A percentile compares a stretch with the other conserved stretches of the same genome.
Conservation (phyloP, 2,329 filamentous ascomycete genomes). For the Venturia oleaginea region DNA sequence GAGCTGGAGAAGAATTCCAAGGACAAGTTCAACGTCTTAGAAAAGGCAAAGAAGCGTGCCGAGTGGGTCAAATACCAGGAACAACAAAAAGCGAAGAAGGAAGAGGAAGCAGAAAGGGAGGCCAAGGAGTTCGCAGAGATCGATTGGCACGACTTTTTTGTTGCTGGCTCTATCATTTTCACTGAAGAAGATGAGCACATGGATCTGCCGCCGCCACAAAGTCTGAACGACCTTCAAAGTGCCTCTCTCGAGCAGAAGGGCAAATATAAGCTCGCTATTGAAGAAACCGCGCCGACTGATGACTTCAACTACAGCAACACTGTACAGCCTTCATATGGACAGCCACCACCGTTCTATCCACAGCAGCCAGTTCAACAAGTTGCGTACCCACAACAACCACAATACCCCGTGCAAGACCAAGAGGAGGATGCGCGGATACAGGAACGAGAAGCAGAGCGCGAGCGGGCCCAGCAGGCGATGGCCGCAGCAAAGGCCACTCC, state of each 20-base stretch:
- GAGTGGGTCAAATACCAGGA: conserved; percentile 83
- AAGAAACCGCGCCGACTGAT: conserved; percentile 77
- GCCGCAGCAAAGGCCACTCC: conserved; percentile 63
- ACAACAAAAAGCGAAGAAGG: conserved; percentile 76
- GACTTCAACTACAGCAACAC: conserved; percentile 32
- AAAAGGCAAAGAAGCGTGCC: conserved; percentile 73
- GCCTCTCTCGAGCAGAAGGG: conserved; percentile 93
- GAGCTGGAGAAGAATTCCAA: conserved; percentile 66
- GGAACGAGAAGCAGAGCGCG: conserved; percentile 37
- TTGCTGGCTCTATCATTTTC: conserved; percentile 91
- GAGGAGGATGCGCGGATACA: conserved; percentile 29
- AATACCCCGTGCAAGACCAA: conserved; percentile 22
- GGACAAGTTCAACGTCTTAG: conserved; percentile 72
- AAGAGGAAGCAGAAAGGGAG: conserved; percentile 78
- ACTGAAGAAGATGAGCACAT: conserved; percentile 78
- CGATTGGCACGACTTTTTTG: conserved; percentile 95
- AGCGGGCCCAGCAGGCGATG: conserved; percentile 65
- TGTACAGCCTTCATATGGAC: conserved; percentile 24
- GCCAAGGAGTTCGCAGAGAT: conserved; percentile 71
- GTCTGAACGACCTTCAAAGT: conserved; percentile 83
- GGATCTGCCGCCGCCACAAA: conserved; percentile 80
- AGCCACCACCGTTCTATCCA: conserved; percentile 19
- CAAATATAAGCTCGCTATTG: conserved; percentile 79
- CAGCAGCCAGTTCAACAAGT: conserved; percentile 25
- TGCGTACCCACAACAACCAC: conserved; percentile 13